These are phyloP conservation scores for Pezizomycotina sp. DNA, from an alignment of 2,329 filamentous ascomycete species.

Conservation along the genomic window DNA sequence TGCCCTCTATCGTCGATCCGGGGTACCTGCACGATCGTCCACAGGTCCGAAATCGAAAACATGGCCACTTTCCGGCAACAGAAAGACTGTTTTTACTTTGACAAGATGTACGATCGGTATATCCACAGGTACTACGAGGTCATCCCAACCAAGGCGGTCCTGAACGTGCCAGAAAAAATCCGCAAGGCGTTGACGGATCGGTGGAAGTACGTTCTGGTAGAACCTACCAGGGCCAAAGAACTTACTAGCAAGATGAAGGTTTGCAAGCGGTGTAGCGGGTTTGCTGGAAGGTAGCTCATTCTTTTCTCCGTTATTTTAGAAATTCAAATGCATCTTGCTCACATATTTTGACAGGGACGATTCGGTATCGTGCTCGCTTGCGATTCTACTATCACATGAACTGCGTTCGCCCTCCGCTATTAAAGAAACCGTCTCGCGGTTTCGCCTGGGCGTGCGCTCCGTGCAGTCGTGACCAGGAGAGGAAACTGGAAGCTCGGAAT, in stretches of 20 bases:
- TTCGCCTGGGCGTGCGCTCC: slow-evolving; percentile 97
- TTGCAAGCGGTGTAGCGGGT: slow-evolving; percentile 81
- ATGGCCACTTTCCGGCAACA: slow-evolving; percentile 70
- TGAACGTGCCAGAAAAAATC: slow-evolving; percentile 88
- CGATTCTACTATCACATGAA: slow-evolving; percentile 91
- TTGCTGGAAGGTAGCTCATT: slow-evolving; percentile 64
- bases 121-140: slow-evolving; percentile 97
- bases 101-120: slow-evolving; percentile 94
- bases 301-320: slow-evolving; percentile 20
- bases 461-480: slow-evolving; percentile 89
- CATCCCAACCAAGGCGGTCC: slow-evolving; percentile 76
- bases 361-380: slow-evolving; percentile 97
- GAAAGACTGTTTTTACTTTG: slow-evolving; percentile 87
- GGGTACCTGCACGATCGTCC: slow-evolving; percentile 80
- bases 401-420: slow-evolving; percentile 76
- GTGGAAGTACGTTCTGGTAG: slow-evolving; percentile 91
- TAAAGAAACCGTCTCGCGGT: slow-evolving; percentile 90
- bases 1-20: slow-evolving; percentile 82
- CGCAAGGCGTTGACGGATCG: slow-evolving; percentile 91
- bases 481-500: slow-evolving; percentile 59
- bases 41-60: slow-evolving; percentile 69
- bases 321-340: slow-evolving; percentile 9
- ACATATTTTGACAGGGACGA: slow-evolving; percentile 47
- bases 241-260: slow-evolving; percentile 88
- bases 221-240: slow-evolving; percentile 85